Percentiles rank a stretch among this genome's conserved stretches.
Evolutionary conservation across 2,329 filamentous ascomycete species (phyloP).

Genomic region (Fusarium poae): DNA sequence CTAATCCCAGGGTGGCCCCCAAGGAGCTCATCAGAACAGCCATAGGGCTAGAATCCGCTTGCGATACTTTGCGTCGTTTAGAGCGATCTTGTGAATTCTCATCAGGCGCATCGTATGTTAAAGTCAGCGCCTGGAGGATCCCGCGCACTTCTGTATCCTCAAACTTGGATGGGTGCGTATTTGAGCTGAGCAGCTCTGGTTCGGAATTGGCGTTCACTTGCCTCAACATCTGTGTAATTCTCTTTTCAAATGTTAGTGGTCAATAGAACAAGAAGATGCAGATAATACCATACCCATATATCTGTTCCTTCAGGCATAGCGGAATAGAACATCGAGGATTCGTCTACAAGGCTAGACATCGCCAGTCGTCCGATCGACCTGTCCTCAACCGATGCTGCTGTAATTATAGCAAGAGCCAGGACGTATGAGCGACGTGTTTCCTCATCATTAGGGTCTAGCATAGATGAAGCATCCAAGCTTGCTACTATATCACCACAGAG

Average conservation of each 20-base stretch:
- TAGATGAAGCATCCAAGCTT: conserved; percentile 51
- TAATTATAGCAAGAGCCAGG: conserved; percentile 56
- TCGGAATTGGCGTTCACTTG: conserved; percentile 44
- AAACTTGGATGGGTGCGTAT: conserved; percentile 50
- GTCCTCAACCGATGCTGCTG: conserved; percentile 53
- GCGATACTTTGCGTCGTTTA: conserved; percentile 52
- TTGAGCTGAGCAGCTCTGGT: conserved; percentile 43
- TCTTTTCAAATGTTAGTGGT: conserved; percentile 47
- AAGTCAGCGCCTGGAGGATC: conserved; percentile 48
- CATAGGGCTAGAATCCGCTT: conserved; percentile 37
- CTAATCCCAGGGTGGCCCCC: conserved; percentile 50
- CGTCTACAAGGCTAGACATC: conserved; percentile 59
- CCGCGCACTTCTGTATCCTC: conserved; percentile 48
- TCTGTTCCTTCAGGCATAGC: conserved; percentile 55
- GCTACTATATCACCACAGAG: conserved; percentile 59
- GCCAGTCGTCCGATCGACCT: conserved; percentile 56
- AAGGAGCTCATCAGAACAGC: conserved; percentile 41
- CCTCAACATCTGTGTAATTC: conserved; percentile 49
- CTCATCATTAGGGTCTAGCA: conserved; percentile 46
- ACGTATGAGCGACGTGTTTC: conserved; percentile 55
- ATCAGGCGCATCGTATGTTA: conserved; percentile 48
- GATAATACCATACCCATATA: conserved; percentile 56
- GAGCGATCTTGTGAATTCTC: conserved; percentile 27
- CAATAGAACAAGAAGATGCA: not conserved
- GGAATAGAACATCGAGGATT: conserved; percentile 55